Conservation (phyloP, 2,329 filamentous ascomycete genomes). For the Zopfia rhizophila region DNA sequence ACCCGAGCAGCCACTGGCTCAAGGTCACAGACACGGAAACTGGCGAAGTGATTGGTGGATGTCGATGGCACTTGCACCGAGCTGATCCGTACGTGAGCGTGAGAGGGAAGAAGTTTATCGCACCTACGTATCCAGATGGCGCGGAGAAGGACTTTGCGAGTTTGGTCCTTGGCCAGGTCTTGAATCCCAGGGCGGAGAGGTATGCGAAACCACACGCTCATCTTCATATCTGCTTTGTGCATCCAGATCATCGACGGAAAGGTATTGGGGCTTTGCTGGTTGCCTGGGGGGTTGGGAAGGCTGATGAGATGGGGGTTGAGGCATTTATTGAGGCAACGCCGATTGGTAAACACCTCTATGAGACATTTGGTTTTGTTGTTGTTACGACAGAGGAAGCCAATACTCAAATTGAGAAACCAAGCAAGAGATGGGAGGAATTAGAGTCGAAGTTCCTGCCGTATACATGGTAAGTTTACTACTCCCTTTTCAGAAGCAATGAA, state of each 20-base stretch:
- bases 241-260: conserved; percentile 7
- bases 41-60: conserved; percentile 12
- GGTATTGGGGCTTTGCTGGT: conserved; percentile 10
- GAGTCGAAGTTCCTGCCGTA: no score
- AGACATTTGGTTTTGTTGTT: conserved; percentile 13
- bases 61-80: conserved; percentile 9
- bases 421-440: no score
- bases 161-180: neutral
- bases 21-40: conserved; percentile 21
- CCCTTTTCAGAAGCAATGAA: no score
- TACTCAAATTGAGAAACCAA: no score
- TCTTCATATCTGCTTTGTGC: conserved; percentile 5
- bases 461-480: no score
- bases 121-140: neutral
- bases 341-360: conserved; percentile 11
- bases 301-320: conserved; percentile 13
- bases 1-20: conserved; percentile 4
- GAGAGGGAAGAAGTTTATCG: no score
- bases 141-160: neutral
- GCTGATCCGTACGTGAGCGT: no score
- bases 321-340: conserved; percentile 14
- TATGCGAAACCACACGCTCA: conserved; percentile 5
- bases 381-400: conserved; percentile 8
- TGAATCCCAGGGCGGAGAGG: neutral
- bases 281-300: conserved; percentile 15